Conservation (phyloP, 2,329 filamentous ascomycete species). For the Venturia carpophila region DNA sequence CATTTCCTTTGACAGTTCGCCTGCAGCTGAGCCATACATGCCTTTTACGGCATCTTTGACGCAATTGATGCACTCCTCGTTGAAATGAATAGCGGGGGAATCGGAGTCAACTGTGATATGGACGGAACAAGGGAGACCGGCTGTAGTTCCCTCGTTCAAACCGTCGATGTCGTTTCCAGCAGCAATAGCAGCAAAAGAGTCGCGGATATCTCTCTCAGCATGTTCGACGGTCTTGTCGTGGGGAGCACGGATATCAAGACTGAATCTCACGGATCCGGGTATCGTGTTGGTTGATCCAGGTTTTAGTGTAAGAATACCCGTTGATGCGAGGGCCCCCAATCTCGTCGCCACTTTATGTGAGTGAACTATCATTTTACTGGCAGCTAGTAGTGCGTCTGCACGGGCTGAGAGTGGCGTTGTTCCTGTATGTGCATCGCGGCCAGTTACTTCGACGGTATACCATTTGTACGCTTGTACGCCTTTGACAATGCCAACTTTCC, state of each 20-base stretch:
- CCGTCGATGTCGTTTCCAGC: slow-evolving; percentile 46
- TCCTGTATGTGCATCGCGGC: slow-evolving; percentile 65
- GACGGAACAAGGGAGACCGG: slow-evolving; percentile 45
- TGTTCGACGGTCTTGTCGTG: slow-evolving; percentile 48
- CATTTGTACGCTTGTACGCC: slow-evolving; percentile 70
- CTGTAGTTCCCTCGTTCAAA: slow-evolving; percentile 37
- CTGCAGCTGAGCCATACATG: slow-evolving; percentile 47
- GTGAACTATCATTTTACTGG: slow-evolving; percentile 59
- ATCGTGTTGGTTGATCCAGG: slow-evolving; percentile 69
- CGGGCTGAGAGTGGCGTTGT: slow-evolving; percentile 62
- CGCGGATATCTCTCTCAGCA: slow-evolving; percentile 50
- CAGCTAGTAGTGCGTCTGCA: slow-evolving; percentile 60
- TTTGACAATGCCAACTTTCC: slow-evolving; percentile 61
- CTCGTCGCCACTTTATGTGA: slow-evolving; percentile 55
- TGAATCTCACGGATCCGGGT: slow-evolving; percentile 59
- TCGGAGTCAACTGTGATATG: slow-evolving; percentile 55
- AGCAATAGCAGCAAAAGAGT: slow-evolving; percentile 54
- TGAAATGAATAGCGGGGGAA: slow-evolving; percentile 55
- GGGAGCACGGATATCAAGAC: slow-evolving; percentile 57
- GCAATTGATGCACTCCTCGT: slow-evolving; percentile 58
- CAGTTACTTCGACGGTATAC: slow-evolving; percentile 59
- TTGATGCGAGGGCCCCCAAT: slow-evolving; percentile 56
- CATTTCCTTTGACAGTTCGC: slow-evolving; percentile 45
- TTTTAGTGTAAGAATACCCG: slow-evolving; percentile 58
- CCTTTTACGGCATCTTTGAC: slow-evolving; percentile 53